Base-by-base conservation (phyloP, 192 early-diverging fungal species). In the Obelidium mucronatum region DNA sequence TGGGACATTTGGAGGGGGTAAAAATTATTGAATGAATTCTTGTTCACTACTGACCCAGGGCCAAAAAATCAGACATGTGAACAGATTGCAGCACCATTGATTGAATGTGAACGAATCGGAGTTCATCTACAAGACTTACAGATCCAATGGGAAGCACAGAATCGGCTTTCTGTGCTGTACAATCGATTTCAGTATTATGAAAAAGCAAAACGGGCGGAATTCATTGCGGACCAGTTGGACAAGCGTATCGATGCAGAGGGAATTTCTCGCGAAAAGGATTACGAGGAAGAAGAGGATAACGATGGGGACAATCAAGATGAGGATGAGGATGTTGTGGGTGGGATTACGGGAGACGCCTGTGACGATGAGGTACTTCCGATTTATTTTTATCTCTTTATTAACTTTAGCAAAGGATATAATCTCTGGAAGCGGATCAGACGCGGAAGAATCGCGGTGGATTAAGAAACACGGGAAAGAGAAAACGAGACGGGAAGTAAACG, bases 101-200 rank as follows among this genome's bases (percentile, higher is more conserved):
- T 58, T 15, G 70, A 72, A 59, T 72, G 70, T 36, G 70, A 72
- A 36, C 70, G 70, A 35, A 72, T 72, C 31, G 70, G 70, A 36
- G 37, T 72, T 8, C 70, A 72, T 28, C 54, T 72, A 22, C 40
- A 59, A 26, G 59, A 72, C 26, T 11, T 31, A 13, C 30, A 35
- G 11, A 56, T 72, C 26, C 70, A 72, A 33, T 37, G 22, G 5
- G 54, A 72, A 59, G 70, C 70, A 8, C 70, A 72, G 34, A n/a
- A n/a, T 15, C 70, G 55, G 1, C 37, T 72, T 15, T 22, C n/a
- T 22, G 35, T 35, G 13, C 24, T 72, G 0, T 72, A 59, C 55
- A 37, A 52, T 15, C 70, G 55, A 22, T 72, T 72, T 55, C n/a
- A 72, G 35, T 72, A 58, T 40, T 40, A 37, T 1, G 36, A 44